Evolutionary conservation across 2,329 filamentous ascomycete genomes (phyloP).

Genomic region (Hymenoscyphus fraxineus): DNA sequence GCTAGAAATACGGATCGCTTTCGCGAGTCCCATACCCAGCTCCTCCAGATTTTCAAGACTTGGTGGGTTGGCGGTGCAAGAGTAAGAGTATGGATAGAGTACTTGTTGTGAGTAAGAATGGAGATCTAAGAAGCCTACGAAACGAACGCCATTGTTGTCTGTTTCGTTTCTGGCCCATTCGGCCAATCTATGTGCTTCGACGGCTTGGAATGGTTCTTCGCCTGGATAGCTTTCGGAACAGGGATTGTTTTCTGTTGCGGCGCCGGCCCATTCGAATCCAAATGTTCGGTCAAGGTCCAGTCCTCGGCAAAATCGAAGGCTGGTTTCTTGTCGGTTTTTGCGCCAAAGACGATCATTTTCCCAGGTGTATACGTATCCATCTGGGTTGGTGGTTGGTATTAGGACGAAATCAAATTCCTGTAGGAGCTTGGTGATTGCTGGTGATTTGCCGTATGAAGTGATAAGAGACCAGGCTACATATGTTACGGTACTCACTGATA

Average conservation of each 20-base stretch:
- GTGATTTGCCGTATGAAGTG: slow-evolving; percentile 72
- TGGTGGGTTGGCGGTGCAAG: slow-evolving; percentile 72
- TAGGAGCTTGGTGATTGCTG: slow-evolving; percentile 70
- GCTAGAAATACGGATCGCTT: slow-evolving; percentile 78
- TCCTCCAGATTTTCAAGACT: slow-evolving; percentile 91
- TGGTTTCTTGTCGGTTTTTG: slow-evolving; percentile 85
- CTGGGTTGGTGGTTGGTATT: slow-evolving; percentile 84
- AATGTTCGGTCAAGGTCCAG: slow-evolving; percentile 88
- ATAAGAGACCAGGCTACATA: slow-evolving; percentile 88
- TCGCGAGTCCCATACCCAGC: slow-evolving; percentile 80
- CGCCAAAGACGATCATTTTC: slow-evolving; percentile 88
- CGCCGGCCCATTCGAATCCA: slow-evolving; percentile 76
- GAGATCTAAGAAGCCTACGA: slow-evolving; percentile 83
- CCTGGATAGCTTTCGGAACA: slow-evolving; percentile 91
- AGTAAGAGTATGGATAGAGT: slow-evolving; percentile 86
- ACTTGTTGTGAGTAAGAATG: slow-evolving; percentile 96
- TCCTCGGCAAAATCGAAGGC: slow-evolving; percentile 77
- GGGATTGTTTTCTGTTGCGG: slow-evolving; percentile 65
- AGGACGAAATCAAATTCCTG: slow-evolving; percentile 84
- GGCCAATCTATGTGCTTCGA: slow-evolving; percentile 71
- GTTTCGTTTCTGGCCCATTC: slow-evolving; percentile 82
- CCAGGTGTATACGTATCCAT: slow-evolving; percentile 95
- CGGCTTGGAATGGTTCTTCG: slow-evolving; percentile 74
- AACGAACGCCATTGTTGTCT: slow-evolving; percentile 63
- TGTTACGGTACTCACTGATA: slow-evolving; percentile 84